These are phyloP conservation scores for Colletotrichum sp. DNA, from an alignment of 2,329 filamentous ascomycete genomes.

Conservation along the genomic window DNA sequence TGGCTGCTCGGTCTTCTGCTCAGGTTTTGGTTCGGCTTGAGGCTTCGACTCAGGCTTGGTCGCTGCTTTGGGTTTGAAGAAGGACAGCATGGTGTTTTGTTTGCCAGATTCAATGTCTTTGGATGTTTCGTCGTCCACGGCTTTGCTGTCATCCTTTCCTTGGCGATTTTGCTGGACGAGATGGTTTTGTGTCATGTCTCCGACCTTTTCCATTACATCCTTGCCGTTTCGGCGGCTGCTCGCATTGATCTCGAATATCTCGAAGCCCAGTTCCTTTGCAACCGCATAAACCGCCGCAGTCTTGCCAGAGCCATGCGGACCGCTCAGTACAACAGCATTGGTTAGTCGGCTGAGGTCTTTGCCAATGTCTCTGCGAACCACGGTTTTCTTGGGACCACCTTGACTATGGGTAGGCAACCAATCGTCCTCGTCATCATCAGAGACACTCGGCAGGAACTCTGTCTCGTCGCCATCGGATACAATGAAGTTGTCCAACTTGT, in stretches of 20 bases:
- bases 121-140: slow-evolving; percentile 51
- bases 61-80: slow-evolving; percentile 69
- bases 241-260: slow-evolving; percentile 93
- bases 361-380: slow-evolving; percentile 51
- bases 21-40: slow-evolving; percentile 24
- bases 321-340: slow-evolving; percentile 88
- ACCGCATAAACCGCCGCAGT: slow-evolving; percentile 91
- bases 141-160: slow-evolving; percentile 32
- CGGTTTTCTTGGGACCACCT: slow-evolving; percentile 54
- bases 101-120: slow-evolving; percentile 69
- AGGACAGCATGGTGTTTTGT: slow-evolving; percentile 80
- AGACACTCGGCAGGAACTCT: slow-evolving; percentile 71
- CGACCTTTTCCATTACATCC: slow-evolving; percentile 89
- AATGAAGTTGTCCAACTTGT: slow-evolving; percentile 81
- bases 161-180: slow-evolving; percentile 66
- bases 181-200: slow-evolving; percentile 97
- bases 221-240: slow-evolving; percentile 83
- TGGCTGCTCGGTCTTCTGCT: not conserved
- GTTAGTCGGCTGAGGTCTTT: slow-evolving; percentile 57
- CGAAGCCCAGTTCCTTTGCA: slow-evolving; percentile 89
- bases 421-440: slow-evolving; percentile 59
- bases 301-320: slow-evolving; percentile 89
- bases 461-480: slow-evolving; percentile 79
- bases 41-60: slow-evolving; percentile 27
- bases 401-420: slow-evolving; percentile 39